phyloP scores from a whole-genome alignment of 495 filamentous ascomycete species.

The Staphylotrichum tortipilum region DNA sequence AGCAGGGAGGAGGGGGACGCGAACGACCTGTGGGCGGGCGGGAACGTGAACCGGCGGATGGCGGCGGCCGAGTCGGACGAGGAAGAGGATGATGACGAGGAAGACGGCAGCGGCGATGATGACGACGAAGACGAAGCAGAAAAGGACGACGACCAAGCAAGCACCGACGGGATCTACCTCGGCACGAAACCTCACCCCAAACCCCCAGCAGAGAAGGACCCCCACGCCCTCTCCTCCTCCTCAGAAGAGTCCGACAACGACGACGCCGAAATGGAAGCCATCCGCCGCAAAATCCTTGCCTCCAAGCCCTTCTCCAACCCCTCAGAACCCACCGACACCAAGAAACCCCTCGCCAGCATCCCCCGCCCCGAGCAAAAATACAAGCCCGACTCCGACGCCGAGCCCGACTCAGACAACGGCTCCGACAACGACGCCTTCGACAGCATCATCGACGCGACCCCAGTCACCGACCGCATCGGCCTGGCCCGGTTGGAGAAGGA shows the following conservation, averaged over 20 bases:
- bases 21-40: conserved; percentile 71
- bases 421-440: conserved; percentile 52
- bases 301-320: conserved; percentile 80
- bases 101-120: conserved; percentile 26
- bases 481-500: conserved; percentile 39
- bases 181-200: conserved; percentile 42
- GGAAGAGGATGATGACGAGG: conserved; percentile 34
- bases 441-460: conserved; percentile 82
- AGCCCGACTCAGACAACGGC: conserved; percentile 64
- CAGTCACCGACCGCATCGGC: conserved; percentile 73
- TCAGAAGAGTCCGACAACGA: conserved; percentile 55
- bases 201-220: conserved; percentile 44
- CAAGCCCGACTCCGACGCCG: conserved; percentile 59
- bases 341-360: conserved; percentile 51
- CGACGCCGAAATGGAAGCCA: conserved; percentile 83
- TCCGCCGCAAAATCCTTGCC: conserved; percentile 70
- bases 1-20: conserved; percentile 58
- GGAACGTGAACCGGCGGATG: conserved; percentile 68
- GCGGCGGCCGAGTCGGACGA: conserved; percentile 48
- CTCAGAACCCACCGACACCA: conserved; percentile 27
- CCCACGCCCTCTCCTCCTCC: conserved; percentile 65
- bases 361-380: conserved; percentile 39
- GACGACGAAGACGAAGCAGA: conserved; percentile 34
- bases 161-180: conserved; percentile 47
- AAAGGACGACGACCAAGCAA: conserved; percentile 21